Conservation (phyloP, 345 rosid species). For the Pseudoturritis turrita region DNA sequence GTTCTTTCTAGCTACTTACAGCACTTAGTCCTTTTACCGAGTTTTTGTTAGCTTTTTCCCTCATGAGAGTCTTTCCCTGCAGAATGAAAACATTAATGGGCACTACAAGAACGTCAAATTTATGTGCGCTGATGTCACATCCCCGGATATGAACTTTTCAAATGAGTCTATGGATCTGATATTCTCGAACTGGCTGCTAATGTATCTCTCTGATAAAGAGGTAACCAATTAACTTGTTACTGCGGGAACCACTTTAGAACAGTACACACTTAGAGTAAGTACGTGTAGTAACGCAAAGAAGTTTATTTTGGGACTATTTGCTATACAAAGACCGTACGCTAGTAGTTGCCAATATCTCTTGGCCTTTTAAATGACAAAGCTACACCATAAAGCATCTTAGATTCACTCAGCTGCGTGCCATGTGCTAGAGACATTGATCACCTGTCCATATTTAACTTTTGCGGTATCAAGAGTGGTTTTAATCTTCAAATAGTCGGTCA, state of each 20-base stretch:
- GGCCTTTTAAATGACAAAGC: not conserved
- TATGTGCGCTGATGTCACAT: slow-evolving; percentile 86
- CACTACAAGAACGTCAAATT: slow-evolving; percentile 78
- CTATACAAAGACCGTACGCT: not conserved
- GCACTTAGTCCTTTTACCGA: not conserved
- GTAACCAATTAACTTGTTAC: slow-evolving; percentile 30
- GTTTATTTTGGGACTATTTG: not conserved
- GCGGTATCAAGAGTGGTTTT: not conserved
- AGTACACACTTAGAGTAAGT: not conserved
- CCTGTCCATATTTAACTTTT: not conserved
- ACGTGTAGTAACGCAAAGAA: not conserved
- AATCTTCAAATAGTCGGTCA: not conserved
- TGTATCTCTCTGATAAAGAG: slow-evolving; percentile 96
- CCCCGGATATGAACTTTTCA: slow-evolving; percentile 55
- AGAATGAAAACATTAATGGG: slow-evolving; percentile 75
- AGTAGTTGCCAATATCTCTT: not conserved
- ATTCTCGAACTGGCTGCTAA: slow-evolving; percentile 93
- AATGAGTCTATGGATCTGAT: slow-evolving; percentile 72
- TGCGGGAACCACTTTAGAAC: not conserved
- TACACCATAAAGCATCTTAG: not conserved
- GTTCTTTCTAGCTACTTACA: not conserved
- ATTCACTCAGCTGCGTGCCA: not conserved
- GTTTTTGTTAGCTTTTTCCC: not conserved
- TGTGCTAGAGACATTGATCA: not conserved
- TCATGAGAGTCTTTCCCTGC: slow-evolving; percentile 24